A percentile compares a stretch with the other conserved stretches of the same genome.
These are phyloP conservation scores for Parastagonospora nodorum DNA, from an alignment of 2,329 filamentous ascomycete species.

Conservation along the genomic window DNA sequence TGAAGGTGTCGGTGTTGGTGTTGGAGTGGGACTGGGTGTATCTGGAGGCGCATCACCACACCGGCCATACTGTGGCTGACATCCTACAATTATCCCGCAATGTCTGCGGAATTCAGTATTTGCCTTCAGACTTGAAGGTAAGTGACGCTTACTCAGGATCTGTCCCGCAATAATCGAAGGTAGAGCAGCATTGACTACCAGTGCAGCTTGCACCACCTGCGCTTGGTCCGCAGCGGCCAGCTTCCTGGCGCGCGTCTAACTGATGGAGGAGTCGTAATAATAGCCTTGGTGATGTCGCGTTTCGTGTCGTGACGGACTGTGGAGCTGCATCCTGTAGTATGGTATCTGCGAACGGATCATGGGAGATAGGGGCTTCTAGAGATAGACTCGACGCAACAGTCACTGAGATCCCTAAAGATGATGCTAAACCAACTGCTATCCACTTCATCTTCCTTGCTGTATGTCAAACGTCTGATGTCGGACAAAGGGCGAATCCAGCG, in stretches of 20 bases:
- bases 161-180: slow-evolving; percentile 34
- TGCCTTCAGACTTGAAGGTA: background rate
- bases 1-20: slow-evolving; percentile 15
- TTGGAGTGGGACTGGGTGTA: slow-evolving; percentile 24
- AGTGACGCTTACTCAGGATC: slow-evolving; percentile 16
- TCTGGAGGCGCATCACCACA: slow-evolving; percentile 28
- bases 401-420: slow-evolving; percentile 3
- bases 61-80: slow-evolving; percentile 34
- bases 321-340: background rate
- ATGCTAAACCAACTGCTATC: slow-evolving; percentile 15
- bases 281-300: slow-evolving; percentile 19
- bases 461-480: background rate
- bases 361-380: slow-evolving; percentile 8
- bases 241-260: slow-evolving; percentile 21
- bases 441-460: slow-evolving; percentile 24
- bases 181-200: slow-evolving; percentile 30
- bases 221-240: slow-evolving; percentile 32
- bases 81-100: slow-evolving; percentile 28
- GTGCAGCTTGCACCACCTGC: slow-evolving; percentile 21
- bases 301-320: slow-evolving; percentile 9
- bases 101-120: slow-evolving; percentile 1
- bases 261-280: slow-evolving; percentile 15
- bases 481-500: background rate
- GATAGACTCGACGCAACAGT: slow-evolving; percentile 10
- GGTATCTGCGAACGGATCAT: background rate